Base-by-base conservation (phyloP, 1,139 yeast species). In the Yamadazyma trypodendri region DNA sequence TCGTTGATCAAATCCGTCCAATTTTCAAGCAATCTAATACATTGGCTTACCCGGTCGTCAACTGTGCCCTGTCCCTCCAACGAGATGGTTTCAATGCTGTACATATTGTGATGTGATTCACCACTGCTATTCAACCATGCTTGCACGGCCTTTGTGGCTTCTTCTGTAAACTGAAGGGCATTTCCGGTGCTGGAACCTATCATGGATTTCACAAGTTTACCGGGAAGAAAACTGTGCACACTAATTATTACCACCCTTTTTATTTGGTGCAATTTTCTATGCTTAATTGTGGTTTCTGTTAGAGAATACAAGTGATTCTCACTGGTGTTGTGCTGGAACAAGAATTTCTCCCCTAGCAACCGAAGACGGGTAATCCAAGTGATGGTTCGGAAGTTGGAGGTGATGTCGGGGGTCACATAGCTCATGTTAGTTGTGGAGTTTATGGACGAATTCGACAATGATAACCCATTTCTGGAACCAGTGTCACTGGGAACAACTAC, bases 141-240 rank as follows among this genome's bases (percentile, higher is more conserved):
- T 15, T 54, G 48, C 2, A 77, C 49, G 1, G 72, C 68, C 22
- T 54, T 53, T 1, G 65, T 52, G 0, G 78, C 73, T 24, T 54
- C 54, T 13, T 57, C 56, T 2, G 63, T 64, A 45, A 70, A 59
- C 17, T 50, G 48, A 8, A 56, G 49, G 1, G 81, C 62, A 28
- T 57, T 65, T 0, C 79, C 79, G 0, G 79, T 74, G 8, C 67
- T 49, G 36, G 69, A 75, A 0, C 78, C 79, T 17, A 75, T 61
- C 30, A 72, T 52, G 41, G 69, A 51, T 46, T 64, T 60, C 11
- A 73, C 78, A 54, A 77, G 59, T 43, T 76, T 77, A 21, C 90
- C 84, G 0, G 98, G 97, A 62, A 92, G 88, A 53, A 90, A 92
- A 1, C 97, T 97, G 63, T 92, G 97, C 1, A 92, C 90, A 0